Base-by-base conservation (phyloP, 2,329 filamentous ascomycete species). In the Claviceps arundinis region DNA sequence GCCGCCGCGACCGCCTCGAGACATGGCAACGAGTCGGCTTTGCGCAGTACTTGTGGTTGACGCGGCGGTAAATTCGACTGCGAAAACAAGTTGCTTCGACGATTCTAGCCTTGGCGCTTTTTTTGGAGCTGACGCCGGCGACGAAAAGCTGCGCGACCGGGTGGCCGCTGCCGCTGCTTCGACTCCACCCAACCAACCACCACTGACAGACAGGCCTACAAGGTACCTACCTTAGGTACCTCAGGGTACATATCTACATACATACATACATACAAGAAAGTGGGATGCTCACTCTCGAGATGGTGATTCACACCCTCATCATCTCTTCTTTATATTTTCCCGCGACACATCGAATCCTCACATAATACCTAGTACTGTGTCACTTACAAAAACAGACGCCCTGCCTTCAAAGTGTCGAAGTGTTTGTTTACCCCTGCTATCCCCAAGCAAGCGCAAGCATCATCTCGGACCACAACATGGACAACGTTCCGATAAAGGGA, bases 1-100 rank as follows among this genome's bases (percentile, higher is more conserved):
- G 49, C 77, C 71, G 38, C 74, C 72, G 57, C 77, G 73, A 62
- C 76, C 74, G 54, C 76, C 75, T 62, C 74, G 68, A 50, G 76
- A 77, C 76, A 79, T 79, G 58, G 47, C 22, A 38, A 40, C 9
- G 2, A 26, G 41, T 17, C 8, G 41, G 17, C 16, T 48, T 14
- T 48, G 8, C 30, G 40, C 26, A 5, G 17, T 24, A 19, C 37
- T 30, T 37, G 37, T 47, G 37, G n/a, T 45, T 38, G 26, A 26
- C 19, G 43, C 41, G n/a, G 40, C 41, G 26, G 48, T 22, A 30
- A 45, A 52, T 41, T 22, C 40, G 13, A 37, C 34, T 24, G 22
- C 17, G 17, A 24, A 37, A 34, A 7, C n/a, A 43, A 22, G 19
- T 37, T 13, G 17, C 5, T 37, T 13, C 9, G 17, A 22, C 17